Evolutionary conservation across 345 rosid species (phyloP), one percentile per base, ranked within the genome.

Genomic region (Melaleuca alternifolia): DNA sequence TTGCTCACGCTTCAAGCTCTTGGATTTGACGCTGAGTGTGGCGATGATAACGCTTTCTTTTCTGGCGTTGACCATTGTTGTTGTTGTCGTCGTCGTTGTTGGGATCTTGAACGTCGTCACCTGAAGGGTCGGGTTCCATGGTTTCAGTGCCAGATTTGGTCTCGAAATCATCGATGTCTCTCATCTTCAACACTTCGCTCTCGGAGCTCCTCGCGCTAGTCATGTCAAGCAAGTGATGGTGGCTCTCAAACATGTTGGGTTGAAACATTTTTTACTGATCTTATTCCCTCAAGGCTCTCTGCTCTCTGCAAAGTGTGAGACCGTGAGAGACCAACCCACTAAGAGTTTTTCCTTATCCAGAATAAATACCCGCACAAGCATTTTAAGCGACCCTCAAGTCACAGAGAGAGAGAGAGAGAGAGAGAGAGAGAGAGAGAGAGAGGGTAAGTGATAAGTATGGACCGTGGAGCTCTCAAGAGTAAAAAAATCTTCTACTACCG

Each of bases 1-100:
- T 46, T 41, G 52, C 95, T 91, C 92, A 97, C 99, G 97, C 90
- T 91, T 97, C 99, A 91, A 97, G 94, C 87, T 97, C 99, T 85
- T 97, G 99, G 89, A 96, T 97, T 91, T 97, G 99, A 52, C 90
- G 96, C 87, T 96, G 99, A 11, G 98, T 97, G 85, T 97, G 99
- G 85, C 99, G 98, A 53, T 94, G 98, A 87, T 94, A 97, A 88
- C 97, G 98, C 92, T 97, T 96, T 90, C 90, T 95, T 85, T 93
- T 95, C 6, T 93, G 91, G 48, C 94, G 94, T 82, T 94, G 98
- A 33, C 79, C 79, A 18, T 21, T 83, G 46, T 21, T 53, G 24
- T 52, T 83, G 46, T 2, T 83, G 48, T 21, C 7, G 57, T 83
- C 85, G 15, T 83, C 85, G 13, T 18, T 51, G 85, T 71, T 92